Evolutionary conservation across 106 monocot species (phyloP), one percentile per base, ranked within the genome.

Genomic region (Dendrobium nobile): DNA sequence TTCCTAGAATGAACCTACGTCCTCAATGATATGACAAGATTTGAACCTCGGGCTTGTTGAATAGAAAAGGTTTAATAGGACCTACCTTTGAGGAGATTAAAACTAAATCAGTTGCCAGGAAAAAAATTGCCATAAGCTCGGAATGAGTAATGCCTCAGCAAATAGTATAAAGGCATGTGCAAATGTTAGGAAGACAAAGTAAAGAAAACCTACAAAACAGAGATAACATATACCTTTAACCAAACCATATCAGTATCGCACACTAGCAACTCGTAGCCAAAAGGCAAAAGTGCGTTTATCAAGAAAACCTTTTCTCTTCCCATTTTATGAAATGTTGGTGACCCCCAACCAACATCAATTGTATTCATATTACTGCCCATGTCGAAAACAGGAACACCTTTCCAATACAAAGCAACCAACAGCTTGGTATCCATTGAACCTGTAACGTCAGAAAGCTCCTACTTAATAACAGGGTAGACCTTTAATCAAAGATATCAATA

Each of bases 191-290:
- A 16, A 48, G 19, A 45, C 48, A 10, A n/a, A 77, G 7, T 48
- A 65, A 42, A 73, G 22, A 8, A 19, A 3, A 42, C 8, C 61
- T 16, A 59, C 72, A n/a, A 48, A 78, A 56, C 22, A 33, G 33
- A 75, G 56, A 51, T 27, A 8, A 13, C 41, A 18, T 51, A 73
- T 90, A 96, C 96, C 96, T 94, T 94, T 51, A 94, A 78, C 97
- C 97, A 98, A 76, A 98, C 97, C 92, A 92, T 92, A 77, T 98
- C 97, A 26, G 97, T 92, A 68, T 98, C 97, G 72, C 94, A 94
- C 90, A 98, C 80, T 31, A 98, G 85, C 56, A 98, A 81, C 82
- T 98, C 97, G 79, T 84, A 87, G 9, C 94, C 97, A 87, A 91
- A 92, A 41, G 92, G 92, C 55, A 98, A 81, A 26, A 98, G 54